Conservation (phyloP, 768 basidiomycete genomes). For the Suillus lakei region DNA sequence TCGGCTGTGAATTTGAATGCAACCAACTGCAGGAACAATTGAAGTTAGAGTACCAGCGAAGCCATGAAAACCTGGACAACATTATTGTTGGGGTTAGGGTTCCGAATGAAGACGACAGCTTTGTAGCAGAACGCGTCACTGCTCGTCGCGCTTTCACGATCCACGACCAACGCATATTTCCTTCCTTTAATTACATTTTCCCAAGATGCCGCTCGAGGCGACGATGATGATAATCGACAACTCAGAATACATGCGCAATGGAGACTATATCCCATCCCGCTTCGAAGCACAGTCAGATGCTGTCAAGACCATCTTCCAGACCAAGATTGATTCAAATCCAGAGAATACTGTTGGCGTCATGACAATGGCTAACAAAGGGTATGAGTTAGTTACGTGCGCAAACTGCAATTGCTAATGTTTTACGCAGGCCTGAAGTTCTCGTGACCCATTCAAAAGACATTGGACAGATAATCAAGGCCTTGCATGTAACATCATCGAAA, state of each 20-base stretch:
- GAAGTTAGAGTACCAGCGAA: too few relatives aligned
- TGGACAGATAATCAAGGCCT: slow-evolving; percentile 84
- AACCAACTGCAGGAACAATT: too few relatives aligned
- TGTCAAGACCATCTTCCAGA: slow-evolving; percentile 85
- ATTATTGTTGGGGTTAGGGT: too few relatives aligned
- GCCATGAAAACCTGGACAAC: too few relatives aligned
- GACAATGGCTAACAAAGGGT: slow-evolving; percentile 99
- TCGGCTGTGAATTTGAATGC: too few relatives aligned
- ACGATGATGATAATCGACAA: slow-evolving; percentile 99
- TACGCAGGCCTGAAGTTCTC: slow-evolving; percentile 85
- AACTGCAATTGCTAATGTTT: background rate
- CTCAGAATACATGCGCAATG: slow-evolving; percentile 96
- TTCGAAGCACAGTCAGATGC: slow-evolving; percentile 93
- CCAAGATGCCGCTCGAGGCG: slow-evolving; percentile 93
- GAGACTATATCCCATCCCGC: slow-evolving; percentile 86
- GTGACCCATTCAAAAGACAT: slow-evolving; percentile 96
- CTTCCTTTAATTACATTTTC: slow-evolving; percentile 20
- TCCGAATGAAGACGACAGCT: slow-evolving; percentile 1
- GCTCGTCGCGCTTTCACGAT: slow-evolving; percentile 3
- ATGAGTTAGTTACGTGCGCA: slow-evolving; percentile 15
- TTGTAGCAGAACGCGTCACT: slow-evolving; percentile 9
- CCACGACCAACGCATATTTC: slow-evolving; percentile 28
- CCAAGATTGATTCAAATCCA: slow-evolving; percentile 95
- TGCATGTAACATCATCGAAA: slow-evolving; percentile 71
- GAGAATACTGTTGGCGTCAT: slow-evolving; percentile 98